Evolutionary conservation across 768 basidiomycete species (phyloP), one percentile per base, ranked within the genome.

Genomic region (Postia placenta): DNA sequence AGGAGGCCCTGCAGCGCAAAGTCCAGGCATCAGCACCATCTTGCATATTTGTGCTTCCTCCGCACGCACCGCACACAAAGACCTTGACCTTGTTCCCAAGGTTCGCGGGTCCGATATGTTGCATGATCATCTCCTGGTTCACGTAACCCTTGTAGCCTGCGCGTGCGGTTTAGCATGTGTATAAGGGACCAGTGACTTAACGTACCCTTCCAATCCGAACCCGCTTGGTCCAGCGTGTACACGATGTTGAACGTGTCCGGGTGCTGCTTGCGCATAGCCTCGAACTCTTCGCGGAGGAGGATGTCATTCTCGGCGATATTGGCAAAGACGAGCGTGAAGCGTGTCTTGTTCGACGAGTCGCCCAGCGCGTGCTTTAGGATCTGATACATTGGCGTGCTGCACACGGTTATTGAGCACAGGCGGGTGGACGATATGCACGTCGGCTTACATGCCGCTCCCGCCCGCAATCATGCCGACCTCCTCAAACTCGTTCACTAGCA

Each of bases 231-330:
- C 42, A 99, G 67, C 33, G 88, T 74, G 70, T 95, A 96, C 26
- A 95, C 79, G 50, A 94, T 74, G 52, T 92, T 80, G 62, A 98
- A 77, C 54, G 71, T 83, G 43, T 80, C 65, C 9, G 87, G 84
- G 67, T 84, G 71, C 55, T 81, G 78, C 60, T 78, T 78, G 69
- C 81, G 78, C 59, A 89, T 71, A 6, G 66, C 67, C 52, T 92
- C 88, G 54, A 92, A 74, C 57, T 86, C 82, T 61, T 87, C 78
- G 45, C 84, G 81, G 53, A 95, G 78, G 46, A 94, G 81, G 54
- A 99, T 96, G 63, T 99, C 96, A 46, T 78, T 74, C 63, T 92
- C 90, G 12, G 91, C 80, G 33, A 92, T 77, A 66, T 98, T 98
- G 33, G 89, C 84, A 68, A 88, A 98, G 58, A 99, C 70, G 48